phyloP scores from a whole-genome alignment of 2,329 filamentous ascomycete genomes.

The Fusarium sp. region DNA sequence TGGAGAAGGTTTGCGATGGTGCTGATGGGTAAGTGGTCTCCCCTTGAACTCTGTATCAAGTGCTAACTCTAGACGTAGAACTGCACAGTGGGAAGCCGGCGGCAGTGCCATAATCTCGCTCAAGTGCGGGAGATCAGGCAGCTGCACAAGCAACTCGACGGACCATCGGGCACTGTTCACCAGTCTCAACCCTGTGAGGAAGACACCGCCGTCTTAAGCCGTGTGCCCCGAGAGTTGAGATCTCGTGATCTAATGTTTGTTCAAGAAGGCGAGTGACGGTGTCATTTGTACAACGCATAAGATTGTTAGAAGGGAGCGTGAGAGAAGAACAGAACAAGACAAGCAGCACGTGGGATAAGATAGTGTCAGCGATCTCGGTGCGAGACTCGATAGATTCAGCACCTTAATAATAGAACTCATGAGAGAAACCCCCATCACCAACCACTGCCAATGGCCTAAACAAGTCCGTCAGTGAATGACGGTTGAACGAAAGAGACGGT shows the following conservation, averaged over 20 bases:
- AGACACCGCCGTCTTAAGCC: slow-evolving; percentile 17
- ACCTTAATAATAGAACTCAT: neutral
- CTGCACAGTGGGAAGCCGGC: slow-evolving; percentile 45
- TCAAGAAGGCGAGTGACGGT: slow-evolving; percentile 1
- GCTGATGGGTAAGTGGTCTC: slow-evolving; percentile 49
- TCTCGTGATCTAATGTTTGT: slow-evolving; percentile 14
- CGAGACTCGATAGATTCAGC: neutral
- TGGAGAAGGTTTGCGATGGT: slow-evolving; percentile 55
- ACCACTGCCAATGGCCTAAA: neutral
- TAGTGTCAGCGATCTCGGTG: neutral
- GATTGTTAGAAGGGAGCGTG: neutral
- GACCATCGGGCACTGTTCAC: slow-evolving; percentile 44
- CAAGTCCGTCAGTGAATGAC: neutral
- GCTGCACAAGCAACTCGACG: slow-evolving; percentile 45
- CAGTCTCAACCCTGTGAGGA: slow-evolving; percentile 44
- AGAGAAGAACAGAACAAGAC: neutral
- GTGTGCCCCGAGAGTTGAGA: neutral
- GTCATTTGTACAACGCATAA: slow-evolving; percentile 17
- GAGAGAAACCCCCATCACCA: neutral
- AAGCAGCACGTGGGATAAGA: neutral
- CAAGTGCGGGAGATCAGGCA: slow-evolving; percentile 31
- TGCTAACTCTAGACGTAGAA: slow-evolving; percentile 32
- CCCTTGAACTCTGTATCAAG: neutral
- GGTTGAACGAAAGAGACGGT: neutral
- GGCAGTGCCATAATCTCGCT: slow-evolving; percentile 41